Evolutionary conservation across 257 asterid genomes (phyloP).

Genomic region (Nicotiana otophora): DNA sequence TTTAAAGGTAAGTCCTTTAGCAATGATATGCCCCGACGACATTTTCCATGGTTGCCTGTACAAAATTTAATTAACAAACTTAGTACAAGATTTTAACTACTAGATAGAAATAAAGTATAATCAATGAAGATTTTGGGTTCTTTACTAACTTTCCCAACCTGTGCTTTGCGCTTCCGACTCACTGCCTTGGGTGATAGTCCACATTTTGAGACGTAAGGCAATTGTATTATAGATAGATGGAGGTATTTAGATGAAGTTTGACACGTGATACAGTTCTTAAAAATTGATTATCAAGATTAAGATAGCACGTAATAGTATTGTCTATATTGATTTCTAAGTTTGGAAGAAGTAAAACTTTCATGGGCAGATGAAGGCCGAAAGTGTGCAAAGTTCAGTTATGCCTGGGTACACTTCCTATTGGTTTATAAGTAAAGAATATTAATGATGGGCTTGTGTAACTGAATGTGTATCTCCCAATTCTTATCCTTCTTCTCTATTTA

Average conservation of each 20-base stretch:
- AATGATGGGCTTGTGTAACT: neutral
- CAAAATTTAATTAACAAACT: neutral
- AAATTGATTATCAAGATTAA: neutral
- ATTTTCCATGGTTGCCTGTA: neutral
- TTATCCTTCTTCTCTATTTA: neutral
- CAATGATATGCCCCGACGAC: neutral
- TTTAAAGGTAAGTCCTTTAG: conserved; percentile 50
- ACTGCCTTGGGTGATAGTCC: neutral
- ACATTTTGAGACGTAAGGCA: neutral
- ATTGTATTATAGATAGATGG: neutral
- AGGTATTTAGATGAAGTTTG: neutral
- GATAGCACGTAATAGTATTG: neutral
- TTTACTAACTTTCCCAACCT: neutral
- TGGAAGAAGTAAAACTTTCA: neutral
- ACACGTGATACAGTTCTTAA: neutral
- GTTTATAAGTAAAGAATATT: neutral
- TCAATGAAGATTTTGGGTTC: neutral
- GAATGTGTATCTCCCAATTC: neutral
- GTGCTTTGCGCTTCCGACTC: neutral
- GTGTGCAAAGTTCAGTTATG: neutral
- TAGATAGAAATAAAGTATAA: neutral
- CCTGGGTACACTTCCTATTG: neutral
- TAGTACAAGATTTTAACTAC: neutral
- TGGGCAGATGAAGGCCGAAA: neutral
- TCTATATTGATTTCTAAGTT: neutral